Evolutionary conservation across 2,329 filamentous ascomycete species (phyloP).

Genomic region (Ascochyta pisi): DNA sequence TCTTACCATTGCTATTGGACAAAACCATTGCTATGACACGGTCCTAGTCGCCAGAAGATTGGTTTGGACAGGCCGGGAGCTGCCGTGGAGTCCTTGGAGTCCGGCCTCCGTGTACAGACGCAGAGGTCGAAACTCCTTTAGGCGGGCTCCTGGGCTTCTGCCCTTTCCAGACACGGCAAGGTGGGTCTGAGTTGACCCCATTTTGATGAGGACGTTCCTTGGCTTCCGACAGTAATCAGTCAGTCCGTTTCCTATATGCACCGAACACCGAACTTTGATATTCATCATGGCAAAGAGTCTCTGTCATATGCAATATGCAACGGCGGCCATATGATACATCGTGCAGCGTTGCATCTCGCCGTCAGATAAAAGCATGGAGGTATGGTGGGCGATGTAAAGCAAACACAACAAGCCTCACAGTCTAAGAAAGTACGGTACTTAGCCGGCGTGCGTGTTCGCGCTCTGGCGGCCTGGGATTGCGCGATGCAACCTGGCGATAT

Average conservation of each 20-base stretch:
- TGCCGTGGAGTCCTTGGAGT: constrained; percentile 14
- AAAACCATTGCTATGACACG: neutral
- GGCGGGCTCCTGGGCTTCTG: neutral
- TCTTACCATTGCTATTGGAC: constrained; percentile 1
- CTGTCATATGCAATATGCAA: neutral
- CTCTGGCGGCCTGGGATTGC: neutral
- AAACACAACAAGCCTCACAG: neutral
- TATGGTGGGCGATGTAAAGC: neutral
- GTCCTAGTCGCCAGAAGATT: constrained; percentile 1
- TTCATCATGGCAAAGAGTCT: neutral
- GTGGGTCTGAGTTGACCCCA: neutral
- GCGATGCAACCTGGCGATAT: neutral
- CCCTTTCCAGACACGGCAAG: neutral
- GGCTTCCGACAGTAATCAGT: neutral
- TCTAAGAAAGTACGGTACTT: neutral
- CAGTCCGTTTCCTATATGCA: neutral
- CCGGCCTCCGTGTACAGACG: constrained; percentile 4
- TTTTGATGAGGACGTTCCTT: neutral
- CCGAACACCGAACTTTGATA: constrained; percentile 10
- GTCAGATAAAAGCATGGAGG: neutral
- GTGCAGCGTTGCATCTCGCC: neutral
- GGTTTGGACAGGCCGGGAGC: neutral
- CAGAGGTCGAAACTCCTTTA: neutral
- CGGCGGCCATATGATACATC: neutral
- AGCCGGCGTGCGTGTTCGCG: neutral